phyloP scores from a whole-genome alignment of 2,329 filamentous ascomycete genomes.

The Diaporthe sp. region DNA sequence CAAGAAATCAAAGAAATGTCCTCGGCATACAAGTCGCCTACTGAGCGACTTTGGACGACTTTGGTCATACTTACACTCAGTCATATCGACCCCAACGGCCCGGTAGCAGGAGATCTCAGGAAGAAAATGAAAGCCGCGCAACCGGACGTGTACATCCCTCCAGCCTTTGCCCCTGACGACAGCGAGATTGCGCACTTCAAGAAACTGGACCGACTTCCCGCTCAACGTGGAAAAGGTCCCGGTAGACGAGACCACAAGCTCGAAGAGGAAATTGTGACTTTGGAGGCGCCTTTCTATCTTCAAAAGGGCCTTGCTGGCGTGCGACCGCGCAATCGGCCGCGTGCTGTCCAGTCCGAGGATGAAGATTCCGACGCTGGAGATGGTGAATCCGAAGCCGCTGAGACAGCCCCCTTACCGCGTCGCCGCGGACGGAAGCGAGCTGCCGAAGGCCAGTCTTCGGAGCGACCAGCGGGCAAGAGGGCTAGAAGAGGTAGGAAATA shows the following conservation, averaged over 20 bases:
- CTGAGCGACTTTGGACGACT: conserved; percentile 30
- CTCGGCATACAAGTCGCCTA: conserved; percentile 29
- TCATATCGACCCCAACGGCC: conserved; percentile 53
- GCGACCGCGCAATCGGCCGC: conserved; percentile 31
- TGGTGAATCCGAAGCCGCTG: conserved; percentile 13
- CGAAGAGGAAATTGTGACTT: conserved; percentile 56
- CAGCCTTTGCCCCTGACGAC: conserved; percentile 48
- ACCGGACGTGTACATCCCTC: conserved; percentile 55
- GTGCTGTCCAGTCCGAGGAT: conserved; percentile 26
- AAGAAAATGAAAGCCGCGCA: conserved; percentile 59
- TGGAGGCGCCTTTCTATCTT: conserved; percentile 62
- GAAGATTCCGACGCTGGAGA: conserved; percentile 29
- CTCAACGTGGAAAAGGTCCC: conserved; percentile 35
- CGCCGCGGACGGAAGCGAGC: conserved; percentile 23
- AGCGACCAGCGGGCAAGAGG: conserved; percentile 1
- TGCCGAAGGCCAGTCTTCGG: background rate
- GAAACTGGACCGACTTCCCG: conserved; percentile 39
- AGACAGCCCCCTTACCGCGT: background rate
- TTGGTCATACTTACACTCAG: conserved; percentile 51
- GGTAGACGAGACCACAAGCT: conserved; percentile 49
- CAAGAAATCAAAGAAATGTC: conserved; percentile 28
- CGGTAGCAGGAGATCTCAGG: conserved; percentile 55
- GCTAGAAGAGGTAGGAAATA: conserved; percentile 22
- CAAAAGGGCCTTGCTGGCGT: conserved; percentile 39
- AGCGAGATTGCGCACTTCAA: conserved; percentile 48